Conservation (phyloP, 768 basidiomycete species). For the Suillus cothurnatus region DNA sequence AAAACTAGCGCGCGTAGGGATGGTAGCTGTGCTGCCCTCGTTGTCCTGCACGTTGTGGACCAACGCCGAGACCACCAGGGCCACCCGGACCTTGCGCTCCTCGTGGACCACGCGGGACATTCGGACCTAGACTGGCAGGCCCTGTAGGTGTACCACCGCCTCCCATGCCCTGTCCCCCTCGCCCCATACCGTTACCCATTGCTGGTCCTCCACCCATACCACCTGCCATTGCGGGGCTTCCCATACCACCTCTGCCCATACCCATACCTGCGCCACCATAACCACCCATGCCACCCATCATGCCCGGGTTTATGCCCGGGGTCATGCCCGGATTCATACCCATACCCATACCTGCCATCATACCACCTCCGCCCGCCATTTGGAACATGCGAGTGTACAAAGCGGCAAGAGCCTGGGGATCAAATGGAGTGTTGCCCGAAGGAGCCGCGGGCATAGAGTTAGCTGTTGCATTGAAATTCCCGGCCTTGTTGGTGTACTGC, state of each 20-base stretch:
- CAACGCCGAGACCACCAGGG: conserved; percentile 53
- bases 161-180: conserved; percentile 42
- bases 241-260: conserved; percentile 38
- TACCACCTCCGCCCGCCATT: conserved; percentile 63
- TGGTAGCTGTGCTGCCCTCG: conserved; percentile 83
- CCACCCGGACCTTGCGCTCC: conserved; percentile 56
- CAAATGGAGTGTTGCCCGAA: conserved; percentile 68
- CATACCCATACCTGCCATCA: conserved; percentile 47
- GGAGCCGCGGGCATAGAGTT: conserved; percentile 24
- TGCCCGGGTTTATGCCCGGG: conserved; percentile 19
- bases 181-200: conserved; percentile 44
- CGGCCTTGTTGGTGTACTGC: conserved; percentile 36
- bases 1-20: conserved; percentile 69
- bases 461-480: conserved; percentile 38
- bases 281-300: conserved; percentile 38
- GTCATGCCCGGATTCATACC: conserved; percentile 18
- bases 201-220: conserved; percentile 41
- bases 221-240: conserved; percentile 30
- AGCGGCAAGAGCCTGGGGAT: conserved; percentile 89
- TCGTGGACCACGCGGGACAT: conserved; percentile 67
- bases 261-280: conserved; percentile 38
- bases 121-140: conserved; percentile 50
- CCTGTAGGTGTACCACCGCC: conserved; percentile 36
- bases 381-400: conserved; percentile 97
- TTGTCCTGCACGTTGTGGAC: conserved; percentile 70